phyloP scores from a whole-genome alignment of 2,329 filamentous ascomycete species.

The Alternaria infectoria region DNA sequence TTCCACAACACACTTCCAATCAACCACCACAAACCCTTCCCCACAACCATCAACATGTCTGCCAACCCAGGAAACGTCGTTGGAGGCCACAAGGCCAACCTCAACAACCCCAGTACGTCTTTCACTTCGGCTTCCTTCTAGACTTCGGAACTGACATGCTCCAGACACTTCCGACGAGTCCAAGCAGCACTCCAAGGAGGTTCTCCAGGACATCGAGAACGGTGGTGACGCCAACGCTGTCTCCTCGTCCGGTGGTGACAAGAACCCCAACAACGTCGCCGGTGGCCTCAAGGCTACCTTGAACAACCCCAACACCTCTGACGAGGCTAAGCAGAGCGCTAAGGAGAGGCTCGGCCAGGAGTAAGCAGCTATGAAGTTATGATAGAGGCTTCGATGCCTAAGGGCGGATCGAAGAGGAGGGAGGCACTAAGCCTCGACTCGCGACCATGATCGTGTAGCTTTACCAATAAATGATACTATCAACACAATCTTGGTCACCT shows the following conservation, averaged over 20 bases:
- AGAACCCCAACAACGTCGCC: slow-evolving; percentile 62
- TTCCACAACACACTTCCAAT: neutral
- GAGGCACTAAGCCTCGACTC: neutral
- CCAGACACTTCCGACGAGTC: slow-evolving; percentile 59
- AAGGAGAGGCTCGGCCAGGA: slow-evolving; percentile 57
- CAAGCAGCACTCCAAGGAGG: slow-evolving; percentile 61
- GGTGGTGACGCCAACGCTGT: slow-evolving; percentile 46
- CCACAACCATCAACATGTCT: slow-evolving; percentile 44
- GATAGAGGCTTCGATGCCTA: neutral
- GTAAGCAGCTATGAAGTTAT: neutral
- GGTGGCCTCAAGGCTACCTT: slow-evolving; percentile 50
- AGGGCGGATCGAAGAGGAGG: neutral
- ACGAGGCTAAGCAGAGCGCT: slow-evolving; percentile 63
- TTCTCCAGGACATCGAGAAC: slow-evolving; percentile 60
- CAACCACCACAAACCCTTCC: neutral
- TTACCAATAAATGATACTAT: neutral
- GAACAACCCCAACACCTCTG: slow-evolving; percentile 63
- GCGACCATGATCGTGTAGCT: neutral
- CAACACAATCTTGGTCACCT: neutral
- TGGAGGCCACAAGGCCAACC: slow-evolving; percentile 65
- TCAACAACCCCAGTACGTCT: slow-evolving; percentile 59
- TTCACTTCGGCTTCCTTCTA: too few relatives aligned
- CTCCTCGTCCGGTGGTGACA: slow-evolving; percentile 39
- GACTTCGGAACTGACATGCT: too few relatives aligned
- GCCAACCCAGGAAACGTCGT: slow-evolving; percentile 59